These are phyloP conservation scores for Nannizzia gypsea DNA, from an alignment of 2,329 filamentous ascomycete genomes.

Conservation along the genomic window DNA sequence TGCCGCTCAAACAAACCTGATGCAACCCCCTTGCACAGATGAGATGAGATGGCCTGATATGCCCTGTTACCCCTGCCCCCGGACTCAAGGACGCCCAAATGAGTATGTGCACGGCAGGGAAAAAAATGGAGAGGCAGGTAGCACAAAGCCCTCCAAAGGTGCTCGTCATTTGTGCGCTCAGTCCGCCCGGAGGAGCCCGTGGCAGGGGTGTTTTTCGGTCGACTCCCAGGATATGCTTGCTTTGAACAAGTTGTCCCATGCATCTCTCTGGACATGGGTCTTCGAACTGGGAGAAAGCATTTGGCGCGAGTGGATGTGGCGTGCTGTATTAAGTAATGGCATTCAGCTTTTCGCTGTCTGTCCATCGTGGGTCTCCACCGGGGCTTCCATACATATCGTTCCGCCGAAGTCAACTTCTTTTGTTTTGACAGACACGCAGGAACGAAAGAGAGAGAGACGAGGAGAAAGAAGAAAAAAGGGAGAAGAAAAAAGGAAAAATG, in stretches of 20 bases:
- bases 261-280: background rate
- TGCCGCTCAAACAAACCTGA: conserved; percentile 1
- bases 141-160: background rate
- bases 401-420: background rate
- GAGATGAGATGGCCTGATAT: background rate
- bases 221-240: background rate
- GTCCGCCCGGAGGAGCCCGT: background rate
- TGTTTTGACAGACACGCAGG: background rate
- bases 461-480: background rate
- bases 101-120: background rate
- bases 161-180: background rate
- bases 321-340: background rate
- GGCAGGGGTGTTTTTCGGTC: background rate
- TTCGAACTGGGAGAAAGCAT: background rate
- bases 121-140: background rate
- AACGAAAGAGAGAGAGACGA: background rate
- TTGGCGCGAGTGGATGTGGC: background rate
- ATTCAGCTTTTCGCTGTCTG: background rate
- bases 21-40: background rate
- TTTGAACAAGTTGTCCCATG: background rate
- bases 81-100: background rate
- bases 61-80: background rate
- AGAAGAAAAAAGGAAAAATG: too few relatives aligned
- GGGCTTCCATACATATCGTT: background rate
- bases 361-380: background rate